Percentiles rank a stretch among this genome's conserved stretches.
phyloP scores from a whole-genome alignment of 805 yeast genomes.

The Teunomyces cretensis region DNA sequence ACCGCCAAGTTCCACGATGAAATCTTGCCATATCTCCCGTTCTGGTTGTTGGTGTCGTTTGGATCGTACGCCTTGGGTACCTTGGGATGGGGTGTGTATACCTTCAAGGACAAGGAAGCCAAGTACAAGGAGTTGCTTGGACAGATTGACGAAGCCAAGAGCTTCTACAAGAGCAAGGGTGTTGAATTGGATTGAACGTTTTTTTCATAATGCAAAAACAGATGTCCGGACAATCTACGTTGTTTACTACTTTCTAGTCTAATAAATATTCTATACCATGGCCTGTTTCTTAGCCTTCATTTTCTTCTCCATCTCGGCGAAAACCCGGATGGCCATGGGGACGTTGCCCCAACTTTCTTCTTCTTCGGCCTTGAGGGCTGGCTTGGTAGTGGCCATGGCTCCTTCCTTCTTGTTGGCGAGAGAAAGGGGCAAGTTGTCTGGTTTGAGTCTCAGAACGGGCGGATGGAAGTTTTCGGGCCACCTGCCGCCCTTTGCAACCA shows the following conservation, averaged over 20 bases:
- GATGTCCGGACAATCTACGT: background rate
- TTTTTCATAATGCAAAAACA: background rate
- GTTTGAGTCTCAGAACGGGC: conserved; percentile 30
- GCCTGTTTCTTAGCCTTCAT: conserved; percentile 41
- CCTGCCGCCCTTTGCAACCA: conserved; percentile 37
- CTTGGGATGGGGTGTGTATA: conserved; percentile 65
- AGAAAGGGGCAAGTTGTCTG: conserved; percentile 38
- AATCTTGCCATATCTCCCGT: conserved; percentile 66
- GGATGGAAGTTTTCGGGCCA: conserved; percentile 47
- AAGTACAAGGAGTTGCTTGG: conserved; percentile 61
- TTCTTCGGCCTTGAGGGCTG: conserved; percentile 15
- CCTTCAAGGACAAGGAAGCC: conserved; percentile 70
- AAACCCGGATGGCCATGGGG: conserved; percentile 75
- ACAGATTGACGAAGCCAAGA: conserved; percentile 63
- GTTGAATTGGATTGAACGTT: conserved; percentile 44
- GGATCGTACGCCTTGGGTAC: conserved; percentile 69
- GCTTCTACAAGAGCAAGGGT: conserved; percentile 54
- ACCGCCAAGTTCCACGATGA: conserved; percentile 47
- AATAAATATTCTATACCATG: conserved; percentile 3
- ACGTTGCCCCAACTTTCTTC: conserved; percentile 48
- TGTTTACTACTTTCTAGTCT: background rate
- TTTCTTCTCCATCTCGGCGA: conserved; percentile 78
- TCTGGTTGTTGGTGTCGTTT: conserved; percentile 67
- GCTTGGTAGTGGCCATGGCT: conserved; percentile 9
- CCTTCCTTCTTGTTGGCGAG: conserved; percentile 11